Conservation (phyloP, 441 rosid genomes). For the Geranium incanum region DNA sequence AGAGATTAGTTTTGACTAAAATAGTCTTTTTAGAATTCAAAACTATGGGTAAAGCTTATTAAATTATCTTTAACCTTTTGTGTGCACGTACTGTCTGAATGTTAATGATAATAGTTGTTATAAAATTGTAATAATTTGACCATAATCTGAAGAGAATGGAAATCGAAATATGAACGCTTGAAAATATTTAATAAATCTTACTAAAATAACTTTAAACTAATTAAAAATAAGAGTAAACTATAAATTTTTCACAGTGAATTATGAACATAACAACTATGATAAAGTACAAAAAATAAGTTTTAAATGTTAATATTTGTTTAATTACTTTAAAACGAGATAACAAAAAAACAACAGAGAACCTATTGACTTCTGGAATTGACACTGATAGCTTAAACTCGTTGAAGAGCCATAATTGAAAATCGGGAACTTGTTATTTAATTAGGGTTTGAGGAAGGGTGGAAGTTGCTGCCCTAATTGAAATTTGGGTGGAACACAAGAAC, state of each 20-base stretch:
- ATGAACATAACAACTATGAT: neutral
- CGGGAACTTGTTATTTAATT: conserved; percentile 10
- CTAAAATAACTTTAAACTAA: too few relatives aligned
- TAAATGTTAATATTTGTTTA: neutral
- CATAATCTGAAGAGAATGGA: neutral
- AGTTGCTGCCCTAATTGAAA: conserved; percentile 27
- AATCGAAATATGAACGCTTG: neutral
- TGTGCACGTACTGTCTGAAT: neutral
- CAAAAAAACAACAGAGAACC: conserved; percentile 19
- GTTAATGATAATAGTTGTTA: neutral
- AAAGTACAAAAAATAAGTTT: conserved; percentile 16
- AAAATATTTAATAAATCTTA: neutral
- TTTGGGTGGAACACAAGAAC: conserved; percentile 46
- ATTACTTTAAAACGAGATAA: neutral
- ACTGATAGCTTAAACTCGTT: conserved; percentile 32
- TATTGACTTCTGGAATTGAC: conserved; percentile 13
- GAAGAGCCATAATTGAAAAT: conserved; percentile 18
- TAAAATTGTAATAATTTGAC: neutral
- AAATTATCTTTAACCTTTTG: conserved; percentile 10
- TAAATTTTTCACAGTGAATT: neutral
- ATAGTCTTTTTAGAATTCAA: neutral
- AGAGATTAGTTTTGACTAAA: neutral
- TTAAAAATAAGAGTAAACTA: too few relatives aligned
- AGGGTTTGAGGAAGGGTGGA: conserved; percentile 18
- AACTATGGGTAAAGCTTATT: neutral